These are phyloP conservation scores for Lagenidium sp. DNA, from an alignment of 352 stramenopile genomes.

Conservation along the genomic window DNA sequence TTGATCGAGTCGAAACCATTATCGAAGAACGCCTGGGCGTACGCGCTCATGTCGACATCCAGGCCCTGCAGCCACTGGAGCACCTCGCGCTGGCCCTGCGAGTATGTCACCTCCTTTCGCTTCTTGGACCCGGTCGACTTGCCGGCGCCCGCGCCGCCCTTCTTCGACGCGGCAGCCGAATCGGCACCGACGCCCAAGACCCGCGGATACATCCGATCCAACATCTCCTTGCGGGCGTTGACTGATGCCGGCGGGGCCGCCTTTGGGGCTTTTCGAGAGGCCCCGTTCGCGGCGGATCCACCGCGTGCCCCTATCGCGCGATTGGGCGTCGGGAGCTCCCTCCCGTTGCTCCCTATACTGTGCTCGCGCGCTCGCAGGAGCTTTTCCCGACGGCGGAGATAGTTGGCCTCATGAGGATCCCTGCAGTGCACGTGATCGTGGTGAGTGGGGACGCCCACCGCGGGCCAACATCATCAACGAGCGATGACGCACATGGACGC, in stretches of 20 bases:
- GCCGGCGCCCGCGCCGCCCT: conserved; percentile 20
- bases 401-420: neutral
- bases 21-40: conserved; percentile 77
- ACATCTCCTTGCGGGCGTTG: conserved; percentile 47
- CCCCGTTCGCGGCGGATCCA: neutral
- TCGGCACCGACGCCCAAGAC: conserved; percentile 35
- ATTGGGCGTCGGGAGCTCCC: no score
- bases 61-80: conserved; percentile 65
- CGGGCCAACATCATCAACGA: no score
- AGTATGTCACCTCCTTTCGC: conserved; percentile 38
- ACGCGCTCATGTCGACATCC: conserved; percentile 78
- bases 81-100: conserved; percentile 70
- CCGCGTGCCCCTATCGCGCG: no score
- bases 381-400: neutral
- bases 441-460: no score
- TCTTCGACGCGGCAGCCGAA: conserved; percentile 7
- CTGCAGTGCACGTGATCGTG: neutral
- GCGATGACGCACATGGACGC: no score
- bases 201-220: conserved; percentile 77
- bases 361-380: no score
- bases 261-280: conserved; percentile 13
- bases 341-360: no score
- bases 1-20: conserved; percentile 87
- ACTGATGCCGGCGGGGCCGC: neutral
- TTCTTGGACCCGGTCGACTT: conserved; percentile 10